phyloP scores from a whole-genome alignment of 2,329 filamentous ascomycete genomes.

The Pochonia chlamydosporia region DNA sequence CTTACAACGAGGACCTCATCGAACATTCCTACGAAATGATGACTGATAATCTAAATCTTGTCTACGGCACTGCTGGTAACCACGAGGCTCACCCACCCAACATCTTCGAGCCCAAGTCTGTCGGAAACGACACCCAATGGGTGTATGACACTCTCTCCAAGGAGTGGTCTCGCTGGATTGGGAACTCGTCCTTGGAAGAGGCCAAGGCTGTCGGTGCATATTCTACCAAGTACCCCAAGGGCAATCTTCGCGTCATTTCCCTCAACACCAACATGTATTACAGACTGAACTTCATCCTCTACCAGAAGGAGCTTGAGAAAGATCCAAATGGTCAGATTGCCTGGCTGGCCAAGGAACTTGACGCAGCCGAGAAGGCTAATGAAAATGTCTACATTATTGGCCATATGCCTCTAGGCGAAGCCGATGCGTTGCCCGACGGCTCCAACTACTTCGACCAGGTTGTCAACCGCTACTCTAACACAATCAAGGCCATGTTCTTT shows the following conservation, averaged over 20 bases:
- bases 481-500: conserved; percentile 50
- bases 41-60: conserved; percentile 31
- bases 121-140: conserved; percentile 40
- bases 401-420: conserved; percentile 46
- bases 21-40: conserved; percentile 42
- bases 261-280: conserved; percentile 57
- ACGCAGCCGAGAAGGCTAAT: conserved; percentile 41
- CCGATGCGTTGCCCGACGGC: conserved; percentile 44
- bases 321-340: conserved; percentile 47
- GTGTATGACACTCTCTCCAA: conserved; percentile 42
- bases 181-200: conserved; percentile 20
- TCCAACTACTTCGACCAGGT: conserved; percentile 48
- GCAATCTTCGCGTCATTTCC: conserved; percentile 50
- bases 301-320: conserved; percentile 37
- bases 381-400: conserved; percentile 51
- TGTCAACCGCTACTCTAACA: conserved; percentile 43
- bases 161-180: conserved; percentile 44
- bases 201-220: conserved; percentile 41
- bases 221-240: conserved; percentile 36
- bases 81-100: conserved; percentile 51
- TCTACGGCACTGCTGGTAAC: conserved; percentile 51
- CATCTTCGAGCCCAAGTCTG: conserved; percentile 37
- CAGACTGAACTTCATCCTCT: conserved; percentile 51
- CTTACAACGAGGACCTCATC: conserved; percentile 28
- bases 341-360: conserved; percentile 48